A percentile compares a stretch with the other conserved stretches of the same genome.
These are phyloP conservation scores for Isabelozyma heimii DNA, from an alignment of 805 yeast genomes.

Conservation along the genomic window DNA sequence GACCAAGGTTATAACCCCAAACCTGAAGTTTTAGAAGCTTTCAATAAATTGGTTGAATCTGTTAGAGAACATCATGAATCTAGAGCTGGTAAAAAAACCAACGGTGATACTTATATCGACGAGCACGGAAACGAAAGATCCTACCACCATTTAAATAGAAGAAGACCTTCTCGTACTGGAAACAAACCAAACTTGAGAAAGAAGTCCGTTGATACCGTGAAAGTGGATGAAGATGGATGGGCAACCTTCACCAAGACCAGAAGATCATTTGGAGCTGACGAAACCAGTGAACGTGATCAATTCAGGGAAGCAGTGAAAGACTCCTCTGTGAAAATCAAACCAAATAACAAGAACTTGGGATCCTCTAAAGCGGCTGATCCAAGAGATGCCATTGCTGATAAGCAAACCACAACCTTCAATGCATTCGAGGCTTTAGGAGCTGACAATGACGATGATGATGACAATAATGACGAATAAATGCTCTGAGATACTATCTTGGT, in stretches of 20 bases:
- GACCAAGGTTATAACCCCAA: conserved; percentile 58
- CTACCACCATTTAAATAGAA: conserved; percentile 47
- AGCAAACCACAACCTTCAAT: conserved; percentile 65
- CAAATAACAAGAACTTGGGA: conserved; percentile 72
- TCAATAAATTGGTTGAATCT: conserved; percentile 63
- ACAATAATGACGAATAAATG: conserved; percentile 8
- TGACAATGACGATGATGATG: conserved; percentile 42
- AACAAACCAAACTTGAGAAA: conserved; percentile 55
- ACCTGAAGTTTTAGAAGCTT: conserved; percentile 62
- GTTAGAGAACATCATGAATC: conserved; percentile 50
- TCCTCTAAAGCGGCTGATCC: conserved; percentile 73
- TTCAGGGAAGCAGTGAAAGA: conserved; percentile 50
- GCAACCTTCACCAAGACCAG: conserved; percentile 55
- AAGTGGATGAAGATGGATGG: conserved; percentile 82
- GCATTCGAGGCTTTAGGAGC: conserved; percentile 79
- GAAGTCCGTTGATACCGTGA: conserved; percentile 47
- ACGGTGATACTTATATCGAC: conserved; percentile 46
- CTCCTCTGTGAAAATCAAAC: conserved; percentile 52
- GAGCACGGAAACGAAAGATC: conserved; percentile 45
- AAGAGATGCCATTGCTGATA: conserved; percentile 67
- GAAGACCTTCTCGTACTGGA: conserved; percentile 61
- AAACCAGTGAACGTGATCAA: conserved; percentile 44
- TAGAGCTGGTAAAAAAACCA: conserved; percentile 20
- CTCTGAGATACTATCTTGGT: neutral
- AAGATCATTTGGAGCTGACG: conserved; percentile 49